phyloP scores from a whole-genome alignment of 1,284 basidiomycete genomes.

The Amylostereum areolatum region DNA sequence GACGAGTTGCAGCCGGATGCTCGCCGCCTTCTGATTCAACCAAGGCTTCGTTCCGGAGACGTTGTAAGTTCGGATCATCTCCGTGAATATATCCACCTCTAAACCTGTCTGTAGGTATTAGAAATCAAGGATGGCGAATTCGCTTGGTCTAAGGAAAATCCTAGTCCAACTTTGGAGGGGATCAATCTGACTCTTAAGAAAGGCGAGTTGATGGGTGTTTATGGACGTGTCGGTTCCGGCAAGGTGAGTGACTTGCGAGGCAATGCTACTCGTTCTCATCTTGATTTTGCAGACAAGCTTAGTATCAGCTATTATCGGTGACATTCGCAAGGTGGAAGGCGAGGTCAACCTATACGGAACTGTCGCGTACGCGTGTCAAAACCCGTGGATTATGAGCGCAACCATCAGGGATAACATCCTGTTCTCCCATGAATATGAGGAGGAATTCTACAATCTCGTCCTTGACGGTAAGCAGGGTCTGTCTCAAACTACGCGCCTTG shows the following conservation, averaged over 20 bases:
- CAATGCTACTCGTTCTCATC: neutral
- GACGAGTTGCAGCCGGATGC: slow-evolving; percentile 81
- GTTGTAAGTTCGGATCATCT: slow-evolving; percentile 32
- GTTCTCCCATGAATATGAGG: slow-evolving; percentile 87
- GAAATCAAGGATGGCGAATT: slow-evolving; percentile 74
- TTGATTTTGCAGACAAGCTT: slow-evolving; percentile 50
- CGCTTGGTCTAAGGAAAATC: slow-evolving; percentile 58
- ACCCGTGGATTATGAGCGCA: slow-evolving; percentile 85
- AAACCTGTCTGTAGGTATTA: slow-evolving; percentile 39
- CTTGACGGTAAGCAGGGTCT: slow-evolving; percentile 47
- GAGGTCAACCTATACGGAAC: slow-evolving; percentile 66
- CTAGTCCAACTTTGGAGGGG: slow-evolving; percentile 66
- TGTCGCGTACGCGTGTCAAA: slow-evolving; percentile 88
- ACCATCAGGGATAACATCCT: slow-evolving; percentile 85
- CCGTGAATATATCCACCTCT: neutral
- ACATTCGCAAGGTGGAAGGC: slow-evolving; percentile 80
- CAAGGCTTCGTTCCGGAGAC: slow-evolving; percentile 51
- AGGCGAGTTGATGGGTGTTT: slow-evolving; percentile 83
- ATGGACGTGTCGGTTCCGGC: slow-evolving; percentile 90
- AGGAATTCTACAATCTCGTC: slow-evolving; percentile 69
- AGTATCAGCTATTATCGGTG: slow-evolving; percentile 77
- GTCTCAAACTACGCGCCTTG: neutral
- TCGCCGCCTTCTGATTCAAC: slow-evolving; percentile 42
- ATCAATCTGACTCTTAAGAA: slow-evolving; percentile 75
- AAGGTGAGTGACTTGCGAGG: slow-evolving; percentile 48